Evolutionary conservation across 2,329 filamentous ascomycete species (phyloP).

Genomic region (Phaeophleospora eucalypticola): DNA sequence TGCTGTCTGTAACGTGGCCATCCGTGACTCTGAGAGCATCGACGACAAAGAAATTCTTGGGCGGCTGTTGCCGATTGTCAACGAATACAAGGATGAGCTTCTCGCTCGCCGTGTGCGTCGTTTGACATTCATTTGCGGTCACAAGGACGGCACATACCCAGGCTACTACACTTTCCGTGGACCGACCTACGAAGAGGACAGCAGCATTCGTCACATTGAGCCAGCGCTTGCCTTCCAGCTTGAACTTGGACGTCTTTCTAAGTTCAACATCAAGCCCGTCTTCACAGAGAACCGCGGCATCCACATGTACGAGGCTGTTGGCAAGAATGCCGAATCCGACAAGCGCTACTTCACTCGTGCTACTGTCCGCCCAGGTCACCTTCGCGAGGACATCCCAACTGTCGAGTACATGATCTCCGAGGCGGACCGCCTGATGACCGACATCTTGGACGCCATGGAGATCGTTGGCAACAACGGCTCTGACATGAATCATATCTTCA

Average conservation of each 20-base stretch:
- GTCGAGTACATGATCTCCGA: constrained; percentile 97
- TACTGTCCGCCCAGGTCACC: constrained; percentile 86
- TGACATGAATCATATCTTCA: constrained; percentile 99
- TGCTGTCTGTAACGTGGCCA: constrained; percentile 86
- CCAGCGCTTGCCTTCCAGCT: constrained; percentile 97
- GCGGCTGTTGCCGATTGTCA: constrained; percentile 71
- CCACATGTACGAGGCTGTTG: constrained; percentile 94
- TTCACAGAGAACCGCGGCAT: constrained; percentile 99
- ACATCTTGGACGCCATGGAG: constrained; percentile 95
- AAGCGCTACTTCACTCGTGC: constrained; percentile 98
- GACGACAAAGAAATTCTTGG: constrained; percentile 76
- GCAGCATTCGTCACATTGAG: constrained; percentile 94
- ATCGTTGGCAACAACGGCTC: constrained; percentile 99
- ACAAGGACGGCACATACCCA: constrained; percentile 88
- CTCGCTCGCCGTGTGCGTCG: constrained; percentile 77
- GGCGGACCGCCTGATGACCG: constrained; percentile 92
- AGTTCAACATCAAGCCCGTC: constrained; percentile 97
- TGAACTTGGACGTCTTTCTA: constrained; percentile 85
- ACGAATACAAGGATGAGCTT: constrained; percentile 79
- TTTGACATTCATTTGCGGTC: constrained; percentile 92
- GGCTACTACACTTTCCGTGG: constrained; percentile 99
- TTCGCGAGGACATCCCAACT: constrained; percentile 97
- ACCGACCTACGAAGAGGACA: constrained; percentile 81
- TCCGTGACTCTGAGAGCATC: constrained; percentile 79
- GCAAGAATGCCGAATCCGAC: constrained; percentile 91